phyloP scores from a whole-genome alignment of 768 basidiomycete genomes.

The Leucocoprinus leucothites region DNA sequence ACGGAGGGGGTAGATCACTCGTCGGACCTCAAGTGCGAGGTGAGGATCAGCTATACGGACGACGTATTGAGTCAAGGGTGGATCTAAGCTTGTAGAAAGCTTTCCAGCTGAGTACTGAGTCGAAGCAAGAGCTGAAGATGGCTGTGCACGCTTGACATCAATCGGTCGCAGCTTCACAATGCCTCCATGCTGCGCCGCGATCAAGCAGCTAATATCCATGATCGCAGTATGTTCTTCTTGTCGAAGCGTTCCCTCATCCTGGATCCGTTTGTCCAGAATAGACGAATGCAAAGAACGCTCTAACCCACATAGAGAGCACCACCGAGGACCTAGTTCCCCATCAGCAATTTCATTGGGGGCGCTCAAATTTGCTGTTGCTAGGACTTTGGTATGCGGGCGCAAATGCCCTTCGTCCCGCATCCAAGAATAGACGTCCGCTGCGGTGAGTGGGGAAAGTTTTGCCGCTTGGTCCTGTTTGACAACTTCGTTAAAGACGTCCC shows the following conservation, averaged over 20 bases:
- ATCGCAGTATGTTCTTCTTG: not conserved
- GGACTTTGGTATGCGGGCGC: slow-evolving; percentile 14
- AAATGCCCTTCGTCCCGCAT: slow-evolving; percentile 39
- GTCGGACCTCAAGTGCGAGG: slow-evolving; percentile 28
- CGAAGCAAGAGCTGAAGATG: not conserved
- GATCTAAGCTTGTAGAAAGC: not conserved
- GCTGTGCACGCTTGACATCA: slow-evolving; percentile 17
- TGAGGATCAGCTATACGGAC: slow-evolving; percentile 30
- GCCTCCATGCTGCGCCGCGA: slow-evolving; percentile 22
- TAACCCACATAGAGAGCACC: slow-evolving; percentile 10
- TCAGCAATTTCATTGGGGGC: not conserved
- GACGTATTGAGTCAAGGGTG: slow-evolving; percentile 15
- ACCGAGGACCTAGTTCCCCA: not conserved
- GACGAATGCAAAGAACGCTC: not conserved
- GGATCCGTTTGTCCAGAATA: not conserved
- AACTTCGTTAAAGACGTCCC: slow-evolving; percentile 33
- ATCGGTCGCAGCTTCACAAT: slow-evolving; percentile 28
- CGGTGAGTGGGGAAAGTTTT: slow-evolving; percentile 27
- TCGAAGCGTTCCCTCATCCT: not conserved
- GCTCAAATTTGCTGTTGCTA: slow-evolving; percentile 1
- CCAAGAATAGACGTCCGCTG: slow-evolving; percentile 46
- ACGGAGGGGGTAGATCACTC: slow-evolving; percentile 8
- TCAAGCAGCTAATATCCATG: slow-evolving; percentile 16
- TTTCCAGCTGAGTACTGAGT: not conserved
- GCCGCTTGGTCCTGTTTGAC: slow-evolving; percentile 14